Percentiles rank a stretch among this genome's conserved stretches.
These are phyloP conservation scores for Talaromyces sp. DNA, from an alignment of 2,329 filamentous ascomycete species.

Conservation along the genomic window DNA sequence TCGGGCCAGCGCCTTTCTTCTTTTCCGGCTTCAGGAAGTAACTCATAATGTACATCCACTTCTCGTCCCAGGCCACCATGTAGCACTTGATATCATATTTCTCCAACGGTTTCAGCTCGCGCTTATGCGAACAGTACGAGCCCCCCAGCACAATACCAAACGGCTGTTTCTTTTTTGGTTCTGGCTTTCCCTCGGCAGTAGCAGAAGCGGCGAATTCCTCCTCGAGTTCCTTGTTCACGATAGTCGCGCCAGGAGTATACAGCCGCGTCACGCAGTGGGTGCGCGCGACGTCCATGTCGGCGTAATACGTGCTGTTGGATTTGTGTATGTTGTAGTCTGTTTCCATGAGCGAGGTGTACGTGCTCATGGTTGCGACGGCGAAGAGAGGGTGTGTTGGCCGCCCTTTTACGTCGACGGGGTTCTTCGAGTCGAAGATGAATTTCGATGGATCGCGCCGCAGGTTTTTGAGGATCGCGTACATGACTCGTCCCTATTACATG, in stretches of 20 bases:
- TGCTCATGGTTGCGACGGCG: constrained; percentile 60
- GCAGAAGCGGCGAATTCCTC: constrained; percentile 44
- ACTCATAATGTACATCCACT: constrained; percentile 73
- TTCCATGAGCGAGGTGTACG: constrained; percentile 65
- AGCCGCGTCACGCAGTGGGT: constrained; percentile 72
- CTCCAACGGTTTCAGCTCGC: constrained; percentile 65
- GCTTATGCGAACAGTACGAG: constrained; percentile 67
- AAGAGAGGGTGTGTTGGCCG: constrained; percentile 59
- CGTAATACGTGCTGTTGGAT: constrained; percentile 78
- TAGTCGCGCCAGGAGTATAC: constrained; percentile 52
- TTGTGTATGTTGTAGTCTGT: constrained; percentile 85
- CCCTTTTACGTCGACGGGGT: constrained; percentile 25
- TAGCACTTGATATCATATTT: constrained; percentile 68
- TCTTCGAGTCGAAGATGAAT: constrained; percentile 3
- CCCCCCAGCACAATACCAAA: constrained; percentile 65
- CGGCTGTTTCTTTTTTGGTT: constrained; percentile 42
- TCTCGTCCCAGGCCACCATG: constrained; percentile 69
- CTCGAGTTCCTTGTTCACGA: constrained; percentile 48
- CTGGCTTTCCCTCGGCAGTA: constrained; percentile 42
- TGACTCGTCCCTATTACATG: constrained; percentile 48
- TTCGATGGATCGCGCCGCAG: constrained; percentile 43
- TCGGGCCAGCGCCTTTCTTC: constrained; percentile 48
- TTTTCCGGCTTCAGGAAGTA: constrained; percentile 58
- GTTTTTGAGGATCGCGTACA: constrained; percentile 53
- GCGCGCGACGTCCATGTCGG: constrained; percentile 76